Evolutionary conservation across 108 stramenopile genomes (phyloP), one percentile per base, ranked within the genome.

Genomic region (Parietichytrium sp.): DNA sequence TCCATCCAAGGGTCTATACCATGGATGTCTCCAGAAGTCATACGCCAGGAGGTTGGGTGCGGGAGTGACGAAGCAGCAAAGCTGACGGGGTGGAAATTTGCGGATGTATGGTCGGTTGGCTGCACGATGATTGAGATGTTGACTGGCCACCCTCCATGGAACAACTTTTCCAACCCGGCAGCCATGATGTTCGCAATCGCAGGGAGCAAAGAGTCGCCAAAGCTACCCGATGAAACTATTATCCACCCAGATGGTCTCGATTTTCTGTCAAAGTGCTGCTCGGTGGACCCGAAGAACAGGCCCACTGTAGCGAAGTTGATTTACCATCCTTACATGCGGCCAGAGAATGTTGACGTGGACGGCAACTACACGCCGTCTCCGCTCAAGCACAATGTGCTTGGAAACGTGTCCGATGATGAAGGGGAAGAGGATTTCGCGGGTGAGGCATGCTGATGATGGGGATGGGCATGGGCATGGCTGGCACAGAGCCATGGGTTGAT

Each of bases 11-110:
- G 91, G 26, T 90, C 90, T 3, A 87, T 90, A 20, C 85, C 88
- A 29, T 91, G 90, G 89, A 91, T 91, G 91, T 90, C 91, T 4
- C 91, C 91, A 4, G 91, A 91, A 52, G 91, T 91, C 27, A 88
- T 90, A 38, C 36, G 61, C 6, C 61, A 72, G 20, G 61, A 72
- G 20, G 61, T 72, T n/a, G 61, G 61, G n/a, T n/a, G 36, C 15
- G 13, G 25, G 54, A 42, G 45, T 10, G 61, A 72, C 51, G 80
- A 23, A 29, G 26, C 30, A 72, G 10, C 30, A 48, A 25, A 55
- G 31, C 29, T 25, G 13, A 26, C 31, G 3, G 88, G 88, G 23
- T 91, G 88, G 88, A 79, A 79, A 38, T 47, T 72, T 36, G 91
- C 91, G 12, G 91, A 91, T 83, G 83, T 91, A 12, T 91, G 91